Percentiles rank a stretch among this genome's conserved stretches.
Conservation (phyloP, 768 basidiomycete species). For the Leccinum rimulosum region DNA sequence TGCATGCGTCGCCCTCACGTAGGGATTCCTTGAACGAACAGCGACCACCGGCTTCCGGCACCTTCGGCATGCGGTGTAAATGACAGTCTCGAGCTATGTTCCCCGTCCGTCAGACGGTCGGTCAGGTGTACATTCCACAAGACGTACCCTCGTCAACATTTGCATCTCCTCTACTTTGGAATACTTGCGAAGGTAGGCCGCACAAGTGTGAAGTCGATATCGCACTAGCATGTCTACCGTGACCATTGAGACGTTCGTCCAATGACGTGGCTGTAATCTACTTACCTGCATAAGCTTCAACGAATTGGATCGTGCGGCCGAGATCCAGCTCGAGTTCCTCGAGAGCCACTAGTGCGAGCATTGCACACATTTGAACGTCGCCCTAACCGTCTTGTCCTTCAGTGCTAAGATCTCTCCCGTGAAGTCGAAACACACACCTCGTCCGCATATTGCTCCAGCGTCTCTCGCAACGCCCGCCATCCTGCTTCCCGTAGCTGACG, state of each 20-base stretch:
- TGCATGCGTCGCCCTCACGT: constrained; percentile 44
- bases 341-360: constrained; percentile 61
- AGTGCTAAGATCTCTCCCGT: not conserved
- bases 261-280: not conserved
- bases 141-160: constrained; percentile 50
- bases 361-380: constrained; percentile 77
- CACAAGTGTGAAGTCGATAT: constrained; percentile 58
- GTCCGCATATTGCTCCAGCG: constrained; percentile 61
- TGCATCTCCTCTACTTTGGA: constrained; percentile 50
- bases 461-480: constrained; percentile 53
- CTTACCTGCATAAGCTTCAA: constrained; percentile 75
- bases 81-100: constrained; percentile 66
- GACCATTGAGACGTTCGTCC: not conserved
- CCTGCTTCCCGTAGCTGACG: constrained; percentile 48
- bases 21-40: constrained; percentile 32
- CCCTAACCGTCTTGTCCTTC: constrained; percentile 45
- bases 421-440: constrained; percentile 40
- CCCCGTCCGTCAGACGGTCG: not conserved
- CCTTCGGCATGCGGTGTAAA: constrained; percentile 66
- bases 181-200: constrained; percentile 75
- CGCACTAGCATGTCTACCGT: constrained; percentile 60
- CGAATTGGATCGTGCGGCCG: constrained; percentile 46
- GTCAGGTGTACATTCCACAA: too few species aligned
- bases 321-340: constrained; percentile 52
- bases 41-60: constrained; percentile 62